Evolutionary conservation across 1,284 basidiomycete genomes (phyloP).

Genomic region (Gomphus bonarii): DNA sequence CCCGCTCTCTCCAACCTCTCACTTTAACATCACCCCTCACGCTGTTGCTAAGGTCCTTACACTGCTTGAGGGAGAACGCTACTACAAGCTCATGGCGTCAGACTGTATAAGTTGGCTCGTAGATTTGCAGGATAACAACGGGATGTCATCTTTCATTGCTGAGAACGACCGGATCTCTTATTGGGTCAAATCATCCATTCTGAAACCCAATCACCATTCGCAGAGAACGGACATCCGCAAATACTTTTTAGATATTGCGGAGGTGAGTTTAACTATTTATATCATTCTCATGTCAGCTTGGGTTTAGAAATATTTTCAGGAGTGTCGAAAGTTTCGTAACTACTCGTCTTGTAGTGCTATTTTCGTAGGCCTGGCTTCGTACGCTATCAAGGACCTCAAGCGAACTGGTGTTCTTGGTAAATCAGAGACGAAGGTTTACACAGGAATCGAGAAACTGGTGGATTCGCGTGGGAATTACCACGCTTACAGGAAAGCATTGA

Average conservation of each 20-base stretch:
- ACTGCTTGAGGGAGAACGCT: slow-evolving; percentile 31
- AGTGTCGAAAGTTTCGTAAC: slow-evolving; percentile 32
- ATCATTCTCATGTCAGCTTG: not conserved
- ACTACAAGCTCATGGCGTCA: slow-evolving; percentile 26
- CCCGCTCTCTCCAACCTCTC: slow-evolving; percentile 19
- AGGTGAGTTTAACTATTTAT: slow-evolving; percentile 18
- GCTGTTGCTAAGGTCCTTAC: slow-evolving; percentile 31
- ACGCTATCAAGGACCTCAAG: slow-evolving; percentile 25
- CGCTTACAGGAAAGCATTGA: slow-evolving; percentile 26
- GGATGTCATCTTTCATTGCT: slow-evolving; percentile 18
- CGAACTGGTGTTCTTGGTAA: slow-evolving; percentile 25
- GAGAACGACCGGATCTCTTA: slow-evolving; percentile 30
- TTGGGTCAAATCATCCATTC: slow-evolving; percentile 33
- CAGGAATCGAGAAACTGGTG: slow-evolving; percentile 25
- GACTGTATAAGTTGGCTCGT: slow-evolving; percentile 33
- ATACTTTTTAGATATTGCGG: slow-evolving; percentile 33
- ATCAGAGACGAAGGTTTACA: slow-evolving; percentile 22
- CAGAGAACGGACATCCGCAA: slow-evolving; percentile 27
- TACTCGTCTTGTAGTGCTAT: slow-evolving; percentile 34
- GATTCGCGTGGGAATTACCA: slow-evolving; percentile 25
- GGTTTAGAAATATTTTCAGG: slow-evolving; percentile 19
- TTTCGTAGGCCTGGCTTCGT: slow-evolving; percentile 29
- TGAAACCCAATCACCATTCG: slow-evolving; percentile 27
- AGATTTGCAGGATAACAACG: slow-evolving; percentile 19
- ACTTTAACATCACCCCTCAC: slow-evolving; percentile 19